These are phyloP conservation scores for Leishmania tarentolae DNA, from an alignment of 208 protist genomes.

Conservation along the genomic window DNA sequence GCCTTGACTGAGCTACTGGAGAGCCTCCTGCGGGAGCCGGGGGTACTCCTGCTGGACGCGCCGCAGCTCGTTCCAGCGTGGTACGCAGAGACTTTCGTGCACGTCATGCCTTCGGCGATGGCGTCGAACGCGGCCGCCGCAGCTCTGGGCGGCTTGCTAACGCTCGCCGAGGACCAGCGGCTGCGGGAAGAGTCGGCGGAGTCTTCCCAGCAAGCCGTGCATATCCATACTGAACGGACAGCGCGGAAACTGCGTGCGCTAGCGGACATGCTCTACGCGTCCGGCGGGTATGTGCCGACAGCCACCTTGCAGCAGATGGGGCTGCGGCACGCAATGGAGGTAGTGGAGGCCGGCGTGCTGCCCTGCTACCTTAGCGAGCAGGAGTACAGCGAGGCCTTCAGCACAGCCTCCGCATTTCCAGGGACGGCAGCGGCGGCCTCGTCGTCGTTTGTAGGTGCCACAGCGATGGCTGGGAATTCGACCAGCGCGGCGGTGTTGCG, in stretches of 20 bases:
- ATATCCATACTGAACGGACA: slow-evolving; percentile 18
- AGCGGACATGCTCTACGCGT: slow-evolving; percentile 42
- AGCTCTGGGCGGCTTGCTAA: slow-evolving; percentile 12
- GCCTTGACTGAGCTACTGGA: slow-evolving; percentile 52
- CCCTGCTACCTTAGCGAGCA: slow-evolving; percentile 23
- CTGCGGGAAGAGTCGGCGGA: neutral
- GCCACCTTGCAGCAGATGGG: slow-evolving; percentile 49
- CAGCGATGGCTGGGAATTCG: neutral
- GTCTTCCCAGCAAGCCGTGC: slow-evolving; percentile 7
- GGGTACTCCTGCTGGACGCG: slow-evolving; percentile 52
- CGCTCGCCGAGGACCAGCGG: slow-evolving; percentile 22
- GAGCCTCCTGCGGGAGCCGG: slow-evolving; percentile 45
- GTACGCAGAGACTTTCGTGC: slow-evolving; percentile 22
- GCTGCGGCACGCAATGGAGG: slow-evolving; percentile 57
- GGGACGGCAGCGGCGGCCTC: slow-evolving; percentile 3
- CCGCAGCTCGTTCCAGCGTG: slow-evolving; percentile 42
- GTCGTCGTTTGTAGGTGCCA: neutral
- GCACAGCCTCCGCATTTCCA: neutral
- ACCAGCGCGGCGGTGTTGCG: slow-evolving; percentile 13
- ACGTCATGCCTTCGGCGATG: slow-evolving; percentile 13
- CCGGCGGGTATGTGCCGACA: slow-evolving; percentile 41
- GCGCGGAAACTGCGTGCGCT: slow-evolving; percentile 50
- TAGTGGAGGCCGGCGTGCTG: slow-evolving; percentile 57
- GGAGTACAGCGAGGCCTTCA: slow-evolving; percentile 20
- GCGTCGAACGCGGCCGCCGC: slow-evolving; percentile 21